Evolutionary conservation across 192 early-diverging fungal genomes (phyloP).

Genomic region (Podila verticillata): DNA sequence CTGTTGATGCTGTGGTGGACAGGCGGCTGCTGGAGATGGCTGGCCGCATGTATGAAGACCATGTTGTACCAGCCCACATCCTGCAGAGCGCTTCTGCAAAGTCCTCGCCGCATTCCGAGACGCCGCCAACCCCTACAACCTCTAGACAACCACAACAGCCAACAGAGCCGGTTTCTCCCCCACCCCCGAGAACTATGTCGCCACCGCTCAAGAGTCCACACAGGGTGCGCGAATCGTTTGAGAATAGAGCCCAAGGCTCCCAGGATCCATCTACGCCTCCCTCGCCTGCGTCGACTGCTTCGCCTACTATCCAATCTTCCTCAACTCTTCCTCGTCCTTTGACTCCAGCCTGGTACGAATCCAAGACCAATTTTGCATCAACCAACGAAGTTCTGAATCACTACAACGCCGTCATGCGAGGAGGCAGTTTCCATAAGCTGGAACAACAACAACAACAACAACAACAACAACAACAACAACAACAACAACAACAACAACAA

Average conservation of each 20-base stretch:
- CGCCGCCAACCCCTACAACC: not conserved
- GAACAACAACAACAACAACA: conserved; percentile 14
- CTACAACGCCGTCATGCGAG: conserved; percentile 38
- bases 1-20: conserved; percentile 34
- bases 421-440: conserved; percentile 16
- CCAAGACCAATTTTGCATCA: conserved; percentile 34
- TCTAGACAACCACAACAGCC: not conserved
- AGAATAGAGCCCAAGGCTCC: not conserved
- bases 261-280: conserved; percentile 11
- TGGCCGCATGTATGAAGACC: conserved; percentile 32
- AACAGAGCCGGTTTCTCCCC: not conserved
- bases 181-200: conserved; percentile 1
- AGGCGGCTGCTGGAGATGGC: conserved; percentile 39
- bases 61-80: conserved; percentile 24
- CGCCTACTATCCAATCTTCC: conserved; percentile 15
- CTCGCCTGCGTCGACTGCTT: conserved; percentile 20
- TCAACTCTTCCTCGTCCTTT: conserved; percentile 36
- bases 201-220: conserved; percentile 26
- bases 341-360: conserved; percentile 43
- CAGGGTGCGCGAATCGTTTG: conserved; percentile 32
- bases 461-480: not conserved
- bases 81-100: not conserved
- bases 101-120: not conserved
- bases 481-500: conserved; percentile 9
- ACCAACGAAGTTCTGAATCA: conserved; percentile 42